Evolutionary conservation across 1,139 yeast genomes (phyloP).

Genomic region (Hyphopichia fennica): DNA sequence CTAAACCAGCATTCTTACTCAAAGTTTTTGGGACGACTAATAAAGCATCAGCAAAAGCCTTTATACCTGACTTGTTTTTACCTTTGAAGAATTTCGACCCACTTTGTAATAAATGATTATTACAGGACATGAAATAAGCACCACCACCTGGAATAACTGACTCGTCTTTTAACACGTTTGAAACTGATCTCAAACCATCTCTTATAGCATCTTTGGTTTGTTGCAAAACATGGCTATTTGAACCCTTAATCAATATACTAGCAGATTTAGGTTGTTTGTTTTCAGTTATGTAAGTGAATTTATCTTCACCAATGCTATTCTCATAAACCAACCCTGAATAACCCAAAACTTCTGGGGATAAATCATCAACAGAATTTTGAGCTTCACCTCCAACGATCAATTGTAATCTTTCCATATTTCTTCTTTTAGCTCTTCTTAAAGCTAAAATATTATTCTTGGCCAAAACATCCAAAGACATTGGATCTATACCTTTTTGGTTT

Average conservation of each 20-base stretch:
- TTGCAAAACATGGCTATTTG: slow-evolving; percentile 81
- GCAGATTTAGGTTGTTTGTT: slow-evolving; percentile 90
- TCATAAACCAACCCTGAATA: slow-evolving; percentile 90
- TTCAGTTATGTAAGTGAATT: slow-evolving; percentile 93
- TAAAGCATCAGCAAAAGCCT: slow-evolving; percentile 91
- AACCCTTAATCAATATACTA: slow-evolving; percentile 89
- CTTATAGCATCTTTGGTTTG: slow-evolving; percentile 97
- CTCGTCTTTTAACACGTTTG: slow-evolving; percentile 85
- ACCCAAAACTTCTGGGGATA: slow-evolving; percentile 82
- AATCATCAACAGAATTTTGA: slow-evolving; percentile 94
- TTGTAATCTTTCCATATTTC: slow-evolving; percentile 98
- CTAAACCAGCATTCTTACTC: slow-evolving; percentile 90
- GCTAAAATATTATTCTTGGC: slow-evolving; percentile 95
- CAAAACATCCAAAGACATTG: slow-evolving; percentile 91
- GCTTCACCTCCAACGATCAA: slow-evolving; percentile 97
- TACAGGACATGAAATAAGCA: slow-evolving; percentile 84
- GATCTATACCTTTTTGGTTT: slow-evolving; percentile 98
- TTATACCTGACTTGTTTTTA: slow-evolving; percentile 83
- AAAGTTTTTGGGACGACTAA: slow-evolving; percentile 91
- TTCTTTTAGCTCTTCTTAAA: slow-evolving; percentile 94
- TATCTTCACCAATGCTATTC: slow-evolving; percentile 94
- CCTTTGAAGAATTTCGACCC: slow-evolving; percentile 70
- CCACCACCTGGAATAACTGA: slow-evolving; percentile 96
- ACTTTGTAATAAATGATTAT: slow-evolving; percentile 59
- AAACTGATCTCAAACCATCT: slow-evolving; percentile 94